A percentile compares a stretch with the other conserved stretches of the same genome.
These are phyloP conservation scores for Macadamia tetraphylla DNA, from an alignment of 164 flowering plant species.

Conservation along the genomic window DNA sequence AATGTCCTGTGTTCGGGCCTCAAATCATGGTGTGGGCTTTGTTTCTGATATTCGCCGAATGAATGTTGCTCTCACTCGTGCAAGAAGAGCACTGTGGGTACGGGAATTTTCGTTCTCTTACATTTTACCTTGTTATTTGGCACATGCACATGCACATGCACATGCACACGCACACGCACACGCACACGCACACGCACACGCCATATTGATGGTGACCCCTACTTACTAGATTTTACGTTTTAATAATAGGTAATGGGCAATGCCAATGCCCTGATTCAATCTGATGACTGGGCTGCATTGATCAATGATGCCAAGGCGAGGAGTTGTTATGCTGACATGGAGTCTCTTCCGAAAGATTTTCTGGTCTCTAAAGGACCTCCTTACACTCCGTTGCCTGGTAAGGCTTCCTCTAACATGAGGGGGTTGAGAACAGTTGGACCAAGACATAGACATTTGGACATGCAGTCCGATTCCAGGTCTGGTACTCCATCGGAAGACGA, in stretches of 20 bases:
- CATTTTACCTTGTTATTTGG: not conserved
- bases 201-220: not conserved
- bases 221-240: not conserved
- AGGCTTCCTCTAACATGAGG: slow-evolving; percentile 28
- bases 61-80: slow-evolving; percentile 83
- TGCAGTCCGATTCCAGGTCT: slow-evolving; percentile 40
- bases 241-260: slow-evolving; percentile 67
- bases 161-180: not conserved
- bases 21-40: slow-evolving; percentile 69
- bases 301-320: slow-evolving; percentile 62
- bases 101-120: slow-evolving; percentile 3
- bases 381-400: slow-evolving; percentile 24
- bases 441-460: slow-evolving; percentile 38
- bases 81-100: slow-evolving; percentile 76
- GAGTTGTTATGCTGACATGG: slow-evolving; percentile 55
- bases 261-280: slow-evolving; percentile 49
- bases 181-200: not conserved
- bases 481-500: slow-evolving; percentile 34
- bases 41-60: slow-evolving; percentile 75
- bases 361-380: slow-evolving; percentile 29
- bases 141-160: not conserved
- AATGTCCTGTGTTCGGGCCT: slow-evolving; percentile 82
- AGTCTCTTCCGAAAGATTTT: slow-evolving; percentile 61
- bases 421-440: slow-evolving; percentile 37
- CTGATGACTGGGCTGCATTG: slow-evolving; percentile 71